These are phyloP conservation scores for Mucor irregularis DNA, from an alignment of 371 early-diverging fungal species.

Conservation along the genomic window DNA sequence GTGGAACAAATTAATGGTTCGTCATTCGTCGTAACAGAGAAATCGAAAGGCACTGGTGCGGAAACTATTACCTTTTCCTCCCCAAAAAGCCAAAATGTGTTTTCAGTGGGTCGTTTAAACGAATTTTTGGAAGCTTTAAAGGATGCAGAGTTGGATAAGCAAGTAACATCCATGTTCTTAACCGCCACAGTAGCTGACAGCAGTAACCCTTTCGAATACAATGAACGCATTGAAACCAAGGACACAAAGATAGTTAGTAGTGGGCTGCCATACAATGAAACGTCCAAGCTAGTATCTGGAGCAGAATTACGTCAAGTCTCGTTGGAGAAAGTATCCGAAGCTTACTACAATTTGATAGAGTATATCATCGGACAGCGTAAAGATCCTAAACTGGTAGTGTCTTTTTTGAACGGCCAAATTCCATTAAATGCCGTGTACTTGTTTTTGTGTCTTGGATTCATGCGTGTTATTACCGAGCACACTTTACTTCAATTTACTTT, in stretches of 20 bases:
- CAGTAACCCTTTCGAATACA: background rate
- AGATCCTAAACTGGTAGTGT: conserved; percentile 32
- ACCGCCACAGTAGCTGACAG: conserved; percentile 26
- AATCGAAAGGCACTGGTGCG: conserved; percentile 21
- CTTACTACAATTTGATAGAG: conserved; percentile 18
- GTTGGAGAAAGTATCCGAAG: conserved; percentile 12
- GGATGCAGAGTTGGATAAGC: conserved; percentile 11
- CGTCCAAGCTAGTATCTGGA: conserved; percentile 14
- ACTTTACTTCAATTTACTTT: conserved; percentile 34
- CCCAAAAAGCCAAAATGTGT: conserved; percentile 30
- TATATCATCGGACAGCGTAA: conserved; percentile 1
- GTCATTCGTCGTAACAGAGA: conserved; percentile 23
- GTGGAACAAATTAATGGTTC: conserved; percentile 16
- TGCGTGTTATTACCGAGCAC: conserved; percentile 54
- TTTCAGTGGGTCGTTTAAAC: conserved; percentile 25
- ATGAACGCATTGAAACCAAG: conserved; percentile 20
- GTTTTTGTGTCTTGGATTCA: conserved; percentile 30
- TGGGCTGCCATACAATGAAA: conserved; percentile 39
- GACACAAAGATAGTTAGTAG: conserved; percentile 27
- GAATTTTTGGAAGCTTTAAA: conserved; percentile 13
- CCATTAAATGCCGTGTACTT: conserved; percentile 44
- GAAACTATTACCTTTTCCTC: conserved; percentile 31
- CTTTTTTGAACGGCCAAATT: conserved; percentile 46
- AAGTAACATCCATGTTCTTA: conserved; percentile 30
- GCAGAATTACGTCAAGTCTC: conserved; percentile 13